Conservation (phyloP, 306 rosid species). For the Luffa acutangula region DNA sequence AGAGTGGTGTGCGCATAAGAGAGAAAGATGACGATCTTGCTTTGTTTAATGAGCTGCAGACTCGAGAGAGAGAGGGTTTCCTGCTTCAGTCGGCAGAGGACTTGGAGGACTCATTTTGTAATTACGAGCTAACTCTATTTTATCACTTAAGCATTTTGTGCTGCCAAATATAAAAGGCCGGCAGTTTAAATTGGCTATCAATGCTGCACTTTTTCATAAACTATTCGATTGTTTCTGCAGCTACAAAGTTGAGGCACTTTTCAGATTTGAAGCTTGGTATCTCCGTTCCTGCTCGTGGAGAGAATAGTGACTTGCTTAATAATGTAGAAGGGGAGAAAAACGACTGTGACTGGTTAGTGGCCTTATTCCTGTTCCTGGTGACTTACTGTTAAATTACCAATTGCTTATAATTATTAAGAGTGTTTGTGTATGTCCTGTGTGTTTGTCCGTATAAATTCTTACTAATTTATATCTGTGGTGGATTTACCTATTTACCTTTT, state of each 20-base stretch:
- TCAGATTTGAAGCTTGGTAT: constrained; percentile 58
- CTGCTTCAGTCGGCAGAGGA: constrained; percentile 67
- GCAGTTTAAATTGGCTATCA: constrained; percentile 15
- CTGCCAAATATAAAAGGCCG: background rate
- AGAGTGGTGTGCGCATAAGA: constrained; percentile 43
- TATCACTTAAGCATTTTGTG: constrained; percentile 1
- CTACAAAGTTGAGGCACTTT: constrained; percentile 52
- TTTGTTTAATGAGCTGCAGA: constrained; percentile 67
- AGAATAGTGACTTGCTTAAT: constrained; percentile 56
- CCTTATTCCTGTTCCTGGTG: constrained; percentile 3
- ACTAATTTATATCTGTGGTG: background rate
- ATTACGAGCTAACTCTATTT: constrained; percentile 16
- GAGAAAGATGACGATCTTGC: constrained; percentile 76
- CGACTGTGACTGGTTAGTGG: constrained; percentile 71
- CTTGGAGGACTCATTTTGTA: constrained; percentile 65
- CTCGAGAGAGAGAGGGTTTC: constrained; percentile 55
- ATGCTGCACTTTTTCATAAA: constrained; percentile 6
- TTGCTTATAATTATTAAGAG: background rate
- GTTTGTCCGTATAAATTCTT: background rate
- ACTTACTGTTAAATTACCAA: background rate
- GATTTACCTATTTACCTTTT: background rate
- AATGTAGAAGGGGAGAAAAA: constrained; percentile 62
- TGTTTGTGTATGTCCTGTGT: background rate
- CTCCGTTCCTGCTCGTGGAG: constrained; percentile 53
- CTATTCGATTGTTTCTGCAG: constrained; percentile 34